phyloP scores from a whole-genome alignment of 306 rosid genomes.

The Trifolium repens region DNA sequence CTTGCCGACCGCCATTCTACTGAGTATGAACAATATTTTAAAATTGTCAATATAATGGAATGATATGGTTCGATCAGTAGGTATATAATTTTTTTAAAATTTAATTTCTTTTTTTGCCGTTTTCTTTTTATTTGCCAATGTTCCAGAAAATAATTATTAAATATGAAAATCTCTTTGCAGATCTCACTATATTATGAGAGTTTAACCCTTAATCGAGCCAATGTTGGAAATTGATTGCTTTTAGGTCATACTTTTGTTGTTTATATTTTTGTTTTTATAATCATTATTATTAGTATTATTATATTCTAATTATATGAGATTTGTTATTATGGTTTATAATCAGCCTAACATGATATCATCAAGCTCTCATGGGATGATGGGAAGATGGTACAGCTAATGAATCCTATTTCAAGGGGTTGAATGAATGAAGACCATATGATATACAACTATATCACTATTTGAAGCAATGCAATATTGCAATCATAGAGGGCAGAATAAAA shows the following conservation, averaged over 20 bases:
- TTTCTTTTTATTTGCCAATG: too few species aligned
- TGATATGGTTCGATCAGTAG: too few species aligned
- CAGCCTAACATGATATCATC: neutral
- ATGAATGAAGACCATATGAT: neutral
- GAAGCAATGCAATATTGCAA: neutral
- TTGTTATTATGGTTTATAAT: neutral
- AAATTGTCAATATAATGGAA: too few species aligned
- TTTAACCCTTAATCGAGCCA: too few species aligned
- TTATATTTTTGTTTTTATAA: neutral
- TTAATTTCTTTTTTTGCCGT: too few species aligned
- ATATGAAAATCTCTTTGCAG: too few species aligned
- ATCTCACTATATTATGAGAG: too few species aligned
- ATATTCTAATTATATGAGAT: constrained; percentile 1
- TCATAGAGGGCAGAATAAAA: constrained; percentile 5
- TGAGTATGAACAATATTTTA: too few species aligned
- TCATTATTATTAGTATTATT: neutral
- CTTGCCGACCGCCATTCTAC: too few species aligned
- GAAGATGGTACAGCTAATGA: constrained; percentile 18
- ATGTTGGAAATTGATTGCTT: too few species aligned
- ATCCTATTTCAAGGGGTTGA: neutral
- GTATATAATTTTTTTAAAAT: too few species aligned
- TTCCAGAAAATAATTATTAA: too few species aligned
- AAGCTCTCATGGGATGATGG: neutral
- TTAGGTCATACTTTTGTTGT: neutral
- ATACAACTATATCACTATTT: neutral